phyloP scores from a whole-genome alignment of 2,329 filamentous ascomycete species.

The Paracorniculantispora psalliotae region DNA sequence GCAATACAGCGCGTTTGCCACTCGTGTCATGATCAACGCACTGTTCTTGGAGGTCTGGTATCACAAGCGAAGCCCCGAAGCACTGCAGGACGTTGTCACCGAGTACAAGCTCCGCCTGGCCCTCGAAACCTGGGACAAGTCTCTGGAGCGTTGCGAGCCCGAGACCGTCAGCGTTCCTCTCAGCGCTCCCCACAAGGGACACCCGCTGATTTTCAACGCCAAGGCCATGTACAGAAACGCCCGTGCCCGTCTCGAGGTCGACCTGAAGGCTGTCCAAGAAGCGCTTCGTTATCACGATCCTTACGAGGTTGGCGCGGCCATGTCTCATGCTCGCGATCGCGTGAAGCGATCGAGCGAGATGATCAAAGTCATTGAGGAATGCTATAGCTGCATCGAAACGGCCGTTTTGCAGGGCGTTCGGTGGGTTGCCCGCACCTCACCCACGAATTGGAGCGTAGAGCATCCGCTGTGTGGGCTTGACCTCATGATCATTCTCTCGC shows the following conservation, averaged over 20 bases:
- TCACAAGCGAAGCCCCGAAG: slow-evolving; percentile 96
- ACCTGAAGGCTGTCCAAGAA: slow-evolving; percentile 93
- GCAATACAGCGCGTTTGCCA: slow-evolving; percentile 93
- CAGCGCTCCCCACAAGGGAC: slow-evolving; percentile 90
- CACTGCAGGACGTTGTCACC: slow-evolving; percentile 92
- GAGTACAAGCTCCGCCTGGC: slow-evolving; percentile 96
- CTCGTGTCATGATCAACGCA: slow-evolving; percentile 97
- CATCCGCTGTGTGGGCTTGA: slow-evolving; percentile 95
- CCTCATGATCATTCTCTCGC: slow-evolving; percentile 92
- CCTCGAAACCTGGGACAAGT: slow-evolving; percentile 98
- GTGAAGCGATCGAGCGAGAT: slow-evolving; percentile 95
- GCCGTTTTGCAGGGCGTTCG: slow-evolving; percentile 90
- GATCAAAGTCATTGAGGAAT: slow-evolving; percentile 97
- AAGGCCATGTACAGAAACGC: slow-evolving; percentile 97
- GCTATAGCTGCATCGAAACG: slow-evolving; percentile 96
- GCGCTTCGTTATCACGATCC: slow-evolving; percentile 94
- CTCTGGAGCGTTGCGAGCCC: slow-evolving; percentile 85
- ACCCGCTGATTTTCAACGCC: slow-evolving; percentile 95
- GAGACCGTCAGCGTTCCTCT: slow-evolving; percentile 84
- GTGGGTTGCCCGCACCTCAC: slow-evolving; percentile 96
- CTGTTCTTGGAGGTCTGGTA: slow-evolving; percentile 98
- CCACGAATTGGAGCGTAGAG: slow-evolving; percentile 98
- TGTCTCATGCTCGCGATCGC: slow-evolving; percentile 89
- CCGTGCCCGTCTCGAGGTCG: slow-evolving; percentile 84
- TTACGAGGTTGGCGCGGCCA: slow-evolving; percentile 92